Evolutionary conservation across 2,329 filamentous ascomycete species (phyloP).

Genomic region (Sporothrix sp.): DNA sequence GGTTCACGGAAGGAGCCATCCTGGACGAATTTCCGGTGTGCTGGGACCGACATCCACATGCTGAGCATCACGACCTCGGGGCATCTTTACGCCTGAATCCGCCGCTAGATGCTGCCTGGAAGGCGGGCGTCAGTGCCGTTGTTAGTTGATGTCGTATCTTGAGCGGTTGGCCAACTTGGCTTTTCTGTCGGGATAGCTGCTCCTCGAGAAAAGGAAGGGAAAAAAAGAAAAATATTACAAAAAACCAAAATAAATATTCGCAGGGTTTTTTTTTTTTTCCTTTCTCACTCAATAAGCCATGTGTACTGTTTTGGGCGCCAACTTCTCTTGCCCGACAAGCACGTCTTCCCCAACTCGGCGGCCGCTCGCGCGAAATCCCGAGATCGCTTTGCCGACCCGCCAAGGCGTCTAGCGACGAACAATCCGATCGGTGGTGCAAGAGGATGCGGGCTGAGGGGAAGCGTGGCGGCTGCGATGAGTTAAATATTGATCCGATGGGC

Average conservation of each 20-base stretch:
- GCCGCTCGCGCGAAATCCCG: constrained; percentile 13
- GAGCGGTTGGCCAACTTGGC: too few species aligned
- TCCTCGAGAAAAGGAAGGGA: background rate
- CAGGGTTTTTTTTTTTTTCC: too few species aligned
- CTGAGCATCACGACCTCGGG: constrained; percentile 4
- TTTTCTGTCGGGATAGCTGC: too few species aligned
- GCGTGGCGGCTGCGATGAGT: background rate
- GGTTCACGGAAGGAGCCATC: too few species aligned
- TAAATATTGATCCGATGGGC: too few species aligned
- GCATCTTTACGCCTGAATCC: constrained; percentile 5
- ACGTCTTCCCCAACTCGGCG: constrained; percentile 7
- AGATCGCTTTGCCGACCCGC: constrained; percentile 2
- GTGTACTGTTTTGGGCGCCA: background rate
- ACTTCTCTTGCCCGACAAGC: background rate
- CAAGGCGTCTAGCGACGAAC: background rate
- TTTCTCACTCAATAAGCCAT: background rate
- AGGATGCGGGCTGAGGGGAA: constrained; percentile 1
- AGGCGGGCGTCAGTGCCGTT: too few species aligned
- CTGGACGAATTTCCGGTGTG: too few species aligned
- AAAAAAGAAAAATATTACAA: background rate
- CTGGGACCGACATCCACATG: too few species aligned
- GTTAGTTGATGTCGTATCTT: too few species aligned
- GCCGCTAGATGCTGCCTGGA: too few species aligned
- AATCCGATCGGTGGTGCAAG: constrained; percentile 7
- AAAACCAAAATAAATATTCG: background rate